These are phyloP conservation scores for Camellia oleifera DNA, from an alignment of 179 eudicot genomes.

Conservation along the genomic window DNA sequence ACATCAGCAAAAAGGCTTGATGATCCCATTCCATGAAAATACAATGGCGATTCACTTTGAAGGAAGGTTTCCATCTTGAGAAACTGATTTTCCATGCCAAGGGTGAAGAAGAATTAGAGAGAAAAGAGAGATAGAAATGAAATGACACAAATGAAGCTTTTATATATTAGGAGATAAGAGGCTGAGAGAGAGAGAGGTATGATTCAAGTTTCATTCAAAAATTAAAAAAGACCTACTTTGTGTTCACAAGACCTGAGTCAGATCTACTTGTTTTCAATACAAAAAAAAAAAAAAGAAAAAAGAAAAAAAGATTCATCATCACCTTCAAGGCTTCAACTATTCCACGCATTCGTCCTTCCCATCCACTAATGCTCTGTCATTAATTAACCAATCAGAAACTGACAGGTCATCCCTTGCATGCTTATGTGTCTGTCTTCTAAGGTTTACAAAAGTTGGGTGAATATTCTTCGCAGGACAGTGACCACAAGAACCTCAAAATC, in stretches of 20 bases:
- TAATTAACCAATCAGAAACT: slow-evolving; percentile 26
- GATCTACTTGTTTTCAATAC: slow-evolving; percentile 9
- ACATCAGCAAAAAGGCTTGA: slow-evolving; percentile 27
- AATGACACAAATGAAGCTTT: slow-evolving; percentile 25
- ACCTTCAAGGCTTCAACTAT: slow-evolving; percentile 9
- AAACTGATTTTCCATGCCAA: slow-evolving; percentile 42
- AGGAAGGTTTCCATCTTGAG: slow-evolving; percentile 32
- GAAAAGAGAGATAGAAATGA: slow-evolving; percentile 13
- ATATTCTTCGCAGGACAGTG: slow-evolving; percentile 48
- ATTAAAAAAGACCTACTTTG: slow-evolving; percentile 25
- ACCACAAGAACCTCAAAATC: slow-evolving; percentile 31
- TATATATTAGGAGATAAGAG: background rate
- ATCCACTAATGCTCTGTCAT: slow-evolving; percentile 32
- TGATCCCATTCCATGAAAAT: slow-evolving; percentile 27
- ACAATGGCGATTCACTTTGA: slow-evolving; percentile 32
- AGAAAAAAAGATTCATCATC: background rate
- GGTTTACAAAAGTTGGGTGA: slow-evolving; percentile 27
- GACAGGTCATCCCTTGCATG: slow-evolving; percentile 38
- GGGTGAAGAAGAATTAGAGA: background rate
- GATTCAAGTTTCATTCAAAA: slow-evolving; percentile 13
- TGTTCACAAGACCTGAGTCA: slow-evolving; percentile 11
- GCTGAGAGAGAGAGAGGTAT: background rate
- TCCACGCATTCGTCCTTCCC: slow-evolving; percentile 45
- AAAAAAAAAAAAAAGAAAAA: too few species aligned
- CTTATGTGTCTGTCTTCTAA: slow-evolving; percentile 36